Base-by-base conservation (phyloP, 1,139 yeast genomes). In the Scheffersomyces stambukii region DNA sequence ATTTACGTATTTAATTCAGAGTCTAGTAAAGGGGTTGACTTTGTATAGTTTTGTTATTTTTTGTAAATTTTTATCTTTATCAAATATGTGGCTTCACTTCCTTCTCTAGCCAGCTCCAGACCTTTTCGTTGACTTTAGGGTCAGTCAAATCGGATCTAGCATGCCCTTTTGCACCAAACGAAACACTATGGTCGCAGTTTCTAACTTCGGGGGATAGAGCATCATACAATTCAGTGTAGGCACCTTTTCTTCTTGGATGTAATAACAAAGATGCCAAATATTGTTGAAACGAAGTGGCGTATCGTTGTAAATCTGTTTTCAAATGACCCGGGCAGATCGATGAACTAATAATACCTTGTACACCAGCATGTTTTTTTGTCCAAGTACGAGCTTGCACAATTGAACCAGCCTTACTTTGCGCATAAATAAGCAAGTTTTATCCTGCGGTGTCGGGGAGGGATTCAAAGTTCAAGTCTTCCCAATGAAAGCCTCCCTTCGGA, bases 371-470 rank as follows among this genome's bases (percentile, higher is more conserved):
- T 17, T 45, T 37, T 13, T 45, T 40, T 2, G 62, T 50, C 66
- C 72, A 70, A n/a, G 54, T 48, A 8, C 53, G 47, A 0, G 70
- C 59, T 37, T 64, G 69, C 27, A 57, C 50, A 13, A 63, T 48
- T 33, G 60, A 57, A 21, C 61, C 54, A 3, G 74, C 70, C 46
- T 74, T 73, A 19, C 71, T 57, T 40, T 69, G 73, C 1, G 69
- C 75, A 37, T 66, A 67, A 13, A 31, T 16, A 17, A 9, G 8
- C 8, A 16, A 6, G 8, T 16, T 8, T 6, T 16, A 6, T 6
- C 14, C 10, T 13, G 4, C 6, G 7, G 28, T 25, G n/a, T 18
- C 14, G 4, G 8, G 5, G 24, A 25, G 8, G n/a, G 40, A 24
- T 6, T 36, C 38, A 19, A 45, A 36, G 23, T 57, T 50, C 14